Conservation (phyloP, 2,329 filamentous ascomycete species). For the Periconia macrospinosa region DNA sequence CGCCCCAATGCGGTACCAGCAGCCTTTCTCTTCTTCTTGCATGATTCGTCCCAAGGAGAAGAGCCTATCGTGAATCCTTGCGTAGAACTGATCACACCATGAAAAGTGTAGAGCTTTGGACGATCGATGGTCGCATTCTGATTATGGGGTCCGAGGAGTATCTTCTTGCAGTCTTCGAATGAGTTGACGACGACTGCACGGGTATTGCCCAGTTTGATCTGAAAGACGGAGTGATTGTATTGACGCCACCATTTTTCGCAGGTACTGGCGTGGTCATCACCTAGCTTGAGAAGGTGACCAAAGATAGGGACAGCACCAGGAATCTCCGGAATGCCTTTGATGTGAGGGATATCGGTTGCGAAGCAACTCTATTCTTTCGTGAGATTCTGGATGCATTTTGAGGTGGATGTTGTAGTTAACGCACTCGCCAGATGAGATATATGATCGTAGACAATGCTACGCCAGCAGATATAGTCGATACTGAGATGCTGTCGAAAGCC, state of each 20-base stretch:
- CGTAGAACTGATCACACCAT: conserved; percentile 49
- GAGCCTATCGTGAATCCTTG: conserved; percentile 47
- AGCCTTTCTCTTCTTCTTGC: conserved; percentile 57
- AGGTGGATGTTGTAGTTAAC: background rate
- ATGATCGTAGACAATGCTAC: background rate
- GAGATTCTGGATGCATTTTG: background rate
- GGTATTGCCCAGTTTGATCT: conserved; percentile 58
- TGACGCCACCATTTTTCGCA: conserved; percentile 56
- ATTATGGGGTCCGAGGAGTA: conserved; percentile 48
- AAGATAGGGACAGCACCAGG: conserved; percentile 54
- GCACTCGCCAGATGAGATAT: background rate
- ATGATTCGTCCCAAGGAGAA: conserved; percentile 57
- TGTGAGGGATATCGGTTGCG: conserved; percentile 53
- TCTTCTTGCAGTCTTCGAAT: conserved; percentile 56
- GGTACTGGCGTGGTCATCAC: conserved; percentile 56
- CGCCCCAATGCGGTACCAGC: conserved; percentile 52
- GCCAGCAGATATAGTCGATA: background rate
- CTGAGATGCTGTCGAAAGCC: background rate
- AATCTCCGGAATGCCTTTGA: conserved; percentile 54
- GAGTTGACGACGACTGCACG: conserved; percentile 57
- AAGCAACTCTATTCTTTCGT: background rate
- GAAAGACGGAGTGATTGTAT: conserved; percentile 53
- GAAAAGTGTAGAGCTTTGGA: conserved; percentile 57
- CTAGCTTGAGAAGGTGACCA: conserved; percentile 55
- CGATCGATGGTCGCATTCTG: conserved; percentile 56